A percentile compares a stretch with the other conserved stretches of the same genome.
These are phyloP conservation scores for Kodamaea plutei DNA, from an alignment of 1,139 yeast species.

Conservation along the genomic window DNA sequence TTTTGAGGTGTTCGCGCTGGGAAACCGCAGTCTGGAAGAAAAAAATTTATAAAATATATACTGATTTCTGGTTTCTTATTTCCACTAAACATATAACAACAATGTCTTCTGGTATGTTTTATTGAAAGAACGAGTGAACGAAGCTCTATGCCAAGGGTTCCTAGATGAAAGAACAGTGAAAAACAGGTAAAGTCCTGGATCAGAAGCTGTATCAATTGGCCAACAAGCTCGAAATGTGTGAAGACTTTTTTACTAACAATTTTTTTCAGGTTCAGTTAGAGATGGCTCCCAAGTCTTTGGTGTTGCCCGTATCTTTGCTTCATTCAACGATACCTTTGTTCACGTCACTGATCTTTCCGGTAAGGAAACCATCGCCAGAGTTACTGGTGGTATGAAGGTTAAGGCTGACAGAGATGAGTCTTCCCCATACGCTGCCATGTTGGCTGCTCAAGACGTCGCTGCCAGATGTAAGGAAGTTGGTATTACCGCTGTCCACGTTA, in stretches of 20 bases:
- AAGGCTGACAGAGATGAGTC: constrained; percentile 99
- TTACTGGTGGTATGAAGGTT: constrained; percentile 99
- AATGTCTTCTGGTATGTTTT: constrained; percentile 22
- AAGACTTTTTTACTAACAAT: too few relatives aligned
- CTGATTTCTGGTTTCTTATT: constrained; percentile 11
- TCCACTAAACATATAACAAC: constrained; percentile 19
- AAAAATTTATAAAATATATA: constrained; percentile 11
- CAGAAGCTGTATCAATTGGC: too few relatives aligned
- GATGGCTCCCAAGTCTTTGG: constrained; percentile 99
- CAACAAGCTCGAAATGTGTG: too few relatives aligned
- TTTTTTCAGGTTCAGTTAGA: constrained; percentile 70
- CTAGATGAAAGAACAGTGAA: too few relatives aligned
- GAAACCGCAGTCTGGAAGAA: constrained; percentile 4
- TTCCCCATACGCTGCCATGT: constrained; percentile 99
- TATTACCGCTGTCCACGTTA: constrained; percentile 98
- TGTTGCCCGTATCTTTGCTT: constrained; percentile 99
- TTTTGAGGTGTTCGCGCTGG: too few relatives aligned
- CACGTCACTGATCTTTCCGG: constrained; percentile 99
- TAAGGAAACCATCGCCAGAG: constrained; percentile 99
- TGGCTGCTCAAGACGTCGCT: constrained; percentile 99
- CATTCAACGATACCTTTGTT: constrained; percentile 99
- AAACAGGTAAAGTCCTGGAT: too few relatives aligned
- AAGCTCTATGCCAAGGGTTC: too few relatives aligned
- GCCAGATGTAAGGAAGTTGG: constrained; percentile 99
- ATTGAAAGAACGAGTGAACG: too few relatives aligned